Evolutionary conservation across 441 rosid species (phyloP), one percentile per base, ranked within the genome.

Genomic region (Mallotus repandus): DNA sequence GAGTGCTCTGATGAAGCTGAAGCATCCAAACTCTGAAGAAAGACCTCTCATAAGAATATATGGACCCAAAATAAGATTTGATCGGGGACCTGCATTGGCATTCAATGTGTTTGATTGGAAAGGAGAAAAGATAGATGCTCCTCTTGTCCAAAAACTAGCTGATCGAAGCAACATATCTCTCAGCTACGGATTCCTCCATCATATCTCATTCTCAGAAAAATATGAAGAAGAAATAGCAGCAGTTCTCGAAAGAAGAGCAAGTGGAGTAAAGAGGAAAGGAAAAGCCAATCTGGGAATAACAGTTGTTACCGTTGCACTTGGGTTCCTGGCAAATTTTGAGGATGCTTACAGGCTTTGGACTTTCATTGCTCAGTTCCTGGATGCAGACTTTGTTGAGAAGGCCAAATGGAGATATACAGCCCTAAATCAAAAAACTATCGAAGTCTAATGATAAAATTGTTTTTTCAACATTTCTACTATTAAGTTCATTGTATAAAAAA

Each of bases 61-160:
- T 22, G 98, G 97, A 60, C 97, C 97, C 22, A 88, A 88, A 82
- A 76, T 94, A 21, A 89, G 86, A 74, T 94, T 92, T 35, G 94
- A 94, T 53, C 78, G 98, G 8, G 97, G 96, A 71, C 89, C 97
- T 38, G 98, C 98, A 16, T 72, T 94, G 79, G 94, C 98, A 0
- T 92, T 94, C 85, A 91, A 91, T 74, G 80, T 92, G 46, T 92
- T 88, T 61, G 93, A 94, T 80, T 89, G 90, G 93, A 92, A 88
- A 69, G 94, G 97, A 32, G 91, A 87, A 66, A 92, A 86, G 81
- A 75, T 92, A 19, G 92, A 91, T 56, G 91, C 98, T 45, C 82
- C 83, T 65, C 85, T 94, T 19, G 89, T 94, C 60, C 98, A 94
- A 76, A 94, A 94, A 81, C 90, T 94, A n/a, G 98, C 98, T 0